Percentiles rank a stretch among this genome's conserved stretches.
Evolutionary conservation across 345 rosid species (phyloP).

Genomic region (Eucalyptus cladocalyx): DNA sequence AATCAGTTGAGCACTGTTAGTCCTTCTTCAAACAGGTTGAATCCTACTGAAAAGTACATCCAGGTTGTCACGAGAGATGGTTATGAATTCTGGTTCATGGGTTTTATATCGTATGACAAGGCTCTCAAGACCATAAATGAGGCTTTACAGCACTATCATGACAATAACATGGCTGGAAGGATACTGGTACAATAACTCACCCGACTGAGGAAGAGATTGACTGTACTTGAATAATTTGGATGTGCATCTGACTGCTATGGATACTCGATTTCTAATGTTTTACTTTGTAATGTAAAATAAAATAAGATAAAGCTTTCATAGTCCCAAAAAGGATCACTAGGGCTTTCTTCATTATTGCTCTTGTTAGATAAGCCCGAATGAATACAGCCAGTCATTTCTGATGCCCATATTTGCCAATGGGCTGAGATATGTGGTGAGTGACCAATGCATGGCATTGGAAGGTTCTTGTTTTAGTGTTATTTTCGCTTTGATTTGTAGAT

Average conservation of each 20-base stretch:
- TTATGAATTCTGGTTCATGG: slow-evolving; percentile 85
- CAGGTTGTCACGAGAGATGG: slow-evolving; percentile 45
- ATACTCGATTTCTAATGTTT: background rate
- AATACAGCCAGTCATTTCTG: background rate
- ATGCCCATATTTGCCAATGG: background rate
- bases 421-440: background rate
- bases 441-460: background rate
- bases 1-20: slow-evolving; percentile 39
- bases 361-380: background rate
- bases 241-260: background rate
- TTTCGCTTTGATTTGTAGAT: background rate
- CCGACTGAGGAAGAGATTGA: background rate
- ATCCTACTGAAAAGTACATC: slow-evolving; percentile 52
- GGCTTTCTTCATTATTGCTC: background rate
- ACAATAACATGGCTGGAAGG: background rate
- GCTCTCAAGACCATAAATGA: slow-evolving; percentile 52
- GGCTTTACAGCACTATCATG: slow-evolving; percentile 10
- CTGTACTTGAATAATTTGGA: background rate
- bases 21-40: slow-evolving; percentile 43
- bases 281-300: background rate
- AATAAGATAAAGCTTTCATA: background rate
- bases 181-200: background rate
- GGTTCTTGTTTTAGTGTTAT: background rate
- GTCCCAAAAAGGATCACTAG: background rate
- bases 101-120: slow-evolving; percentile 63